These are phyloP conservation scores for Helichrysum umbraculigerum DNA, from an alignment of 129 eudicot species.

Conservation along the genomic window DNA sequence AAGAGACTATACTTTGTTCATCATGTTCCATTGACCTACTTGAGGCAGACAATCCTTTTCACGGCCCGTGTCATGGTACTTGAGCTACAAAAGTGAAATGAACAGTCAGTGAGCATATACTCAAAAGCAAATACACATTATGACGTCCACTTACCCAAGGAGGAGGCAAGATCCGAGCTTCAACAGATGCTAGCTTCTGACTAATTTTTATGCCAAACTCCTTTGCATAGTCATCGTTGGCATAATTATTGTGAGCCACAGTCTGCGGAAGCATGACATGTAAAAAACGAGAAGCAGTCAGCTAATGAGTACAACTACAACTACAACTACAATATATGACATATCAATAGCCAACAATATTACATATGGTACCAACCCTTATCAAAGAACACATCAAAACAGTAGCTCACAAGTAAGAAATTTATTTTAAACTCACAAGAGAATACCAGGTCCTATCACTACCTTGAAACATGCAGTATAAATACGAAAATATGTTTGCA, in stretches of 20 bases:
- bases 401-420: neutral
- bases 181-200: constrained; percentile 70
- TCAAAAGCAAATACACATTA: neutral
- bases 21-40: constrained; percentile 99
- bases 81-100: constrained; percentile 47
- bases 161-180: constrained; percentile 92
- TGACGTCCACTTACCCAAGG: constrained; percentile 67
- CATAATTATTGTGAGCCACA: constrained; percentile 69
- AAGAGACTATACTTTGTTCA: constrained; percentile 63
- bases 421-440: neutral
- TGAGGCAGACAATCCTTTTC: constrained; percentile 93
- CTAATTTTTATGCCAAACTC: constrained; percentile 87
- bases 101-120: constrained; percentile 15
- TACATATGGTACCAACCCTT: neutral
- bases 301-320: neutral
- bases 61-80: constrained; percentile 91
- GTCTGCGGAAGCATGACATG: constrained; percentile 49
- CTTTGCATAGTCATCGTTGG: constrained; percentile 73
- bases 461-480: neutral
- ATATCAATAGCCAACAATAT: neutral
- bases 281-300: neutral
- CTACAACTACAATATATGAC: neutral
- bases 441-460: neutral
- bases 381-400: neutral
- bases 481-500: neutral